Evolutionary conservation across 345 rosid genomes (phyloP), one percentile per base, ranked within the genome.

Genomic region (Sonneratia alba): DNA sequence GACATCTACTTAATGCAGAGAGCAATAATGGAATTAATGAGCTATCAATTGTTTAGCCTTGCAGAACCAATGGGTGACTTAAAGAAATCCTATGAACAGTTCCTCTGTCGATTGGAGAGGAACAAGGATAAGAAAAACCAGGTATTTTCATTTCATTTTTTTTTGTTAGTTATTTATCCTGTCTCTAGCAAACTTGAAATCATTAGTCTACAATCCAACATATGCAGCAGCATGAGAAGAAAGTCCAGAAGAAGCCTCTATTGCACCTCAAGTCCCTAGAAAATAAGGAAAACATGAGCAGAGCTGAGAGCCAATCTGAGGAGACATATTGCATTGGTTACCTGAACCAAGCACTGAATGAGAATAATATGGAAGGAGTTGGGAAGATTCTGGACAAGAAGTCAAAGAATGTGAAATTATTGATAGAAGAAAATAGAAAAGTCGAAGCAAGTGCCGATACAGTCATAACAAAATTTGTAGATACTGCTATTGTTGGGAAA

Each of bases 11-110:
- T 42, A 42, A 10, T 43, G 7, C 55, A 68, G 19, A 21, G 15
- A 22, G 36, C 55, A 5, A 43, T n/a, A 43, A n/a, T 48, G 12
- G 19, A n/a, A 34, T 51, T 57, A 24, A 55, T 34, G 32, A 22
- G 66, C 51, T 70, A 19, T 51, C 34, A 56, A 62, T 64, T 70
- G 66, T 70, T 75, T 81, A 91, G 99, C 78, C 91, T 88, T 74
- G 97, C 97, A 18, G 97, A 95, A 79, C 97, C 97, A 3, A 69
- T 81, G 67, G 90, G 84, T 74, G 97, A 94, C 81, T 77, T 95
- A 81, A 88, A 88, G 85, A 90, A 86, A 78, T 87, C 99, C 19
- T 90, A 89, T 63, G 85, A 87, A 73, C 92, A 85, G 74, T 95
- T 95, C 84, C 91, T 92, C 69, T 77, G 70, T 74, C 92, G 97